Conservation (phyloP, 2,329 filamentous ascomycete species). For the Pseudocercospora crystallina region DNA sequence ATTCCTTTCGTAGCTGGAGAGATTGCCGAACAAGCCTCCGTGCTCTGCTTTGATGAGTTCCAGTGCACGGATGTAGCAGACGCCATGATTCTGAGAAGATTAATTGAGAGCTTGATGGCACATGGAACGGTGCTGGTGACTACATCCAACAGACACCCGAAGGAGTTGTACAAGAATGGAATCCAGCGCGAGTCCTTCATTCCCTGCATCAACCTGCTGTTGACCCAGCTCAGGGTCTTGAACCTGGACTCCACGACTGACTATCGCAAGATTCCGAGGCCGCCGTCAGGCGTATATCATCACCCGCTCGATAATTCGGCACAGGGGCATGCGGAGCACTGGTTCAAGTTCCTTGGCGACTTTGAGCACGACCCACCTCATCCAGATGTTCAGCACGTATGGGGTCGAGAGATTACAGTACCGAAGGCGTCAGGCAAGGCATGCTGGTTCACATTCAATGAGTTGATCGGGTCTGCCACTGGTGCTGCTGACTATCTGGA, state of each 20-base stretch:
- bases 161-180: constrained; percentile 96
- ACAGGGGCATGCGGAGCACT: constrained; percentile 79
- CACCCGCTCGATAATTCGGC: constrained; percentile 79
- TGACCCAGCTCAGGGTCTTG: constrained; percentile 79
- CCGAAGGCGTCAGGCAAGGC: constrained; percentile 84
- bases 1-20: constrained; percentile 93
- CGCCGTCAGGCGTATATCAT: constrained; percentile 91
- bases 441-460: constrained; percentile 88
- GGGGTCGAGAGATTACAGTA: constrained; percentile 87
- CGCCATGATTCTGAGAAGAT: constrained; percentile 88
- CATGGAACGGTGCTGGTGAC: constrained; percentile 96
- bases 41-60: constrained; percentile 98
- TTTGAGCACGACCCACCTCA: constrained; percentile 73
- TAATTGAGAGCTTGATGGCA: constrained; percentile 89
- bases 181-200: constrained; percentile 95
- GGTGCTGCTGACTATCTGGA: constrained; percentile 95
- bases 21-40: constrained; percentile 79
- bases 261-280: constrained; percentile 94
- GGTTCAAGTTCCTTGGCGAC: constrained; percentile 93
- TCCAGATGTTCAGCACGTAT: constrained; percentile 76
- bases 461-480: constrained; percentile 84
- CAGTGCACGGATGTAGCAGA: constrained; percentile 98
- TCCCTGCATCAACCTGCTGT: constrained; percentile 89
- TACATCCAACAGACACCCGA: constrained; percentile 93
- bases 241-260: constrained; percentile 95